Evolutionary conservation across 2,329 filamentous ascomycete genomes (phyloP).

Genomic region (Helicocarpus griseus): DNA sequence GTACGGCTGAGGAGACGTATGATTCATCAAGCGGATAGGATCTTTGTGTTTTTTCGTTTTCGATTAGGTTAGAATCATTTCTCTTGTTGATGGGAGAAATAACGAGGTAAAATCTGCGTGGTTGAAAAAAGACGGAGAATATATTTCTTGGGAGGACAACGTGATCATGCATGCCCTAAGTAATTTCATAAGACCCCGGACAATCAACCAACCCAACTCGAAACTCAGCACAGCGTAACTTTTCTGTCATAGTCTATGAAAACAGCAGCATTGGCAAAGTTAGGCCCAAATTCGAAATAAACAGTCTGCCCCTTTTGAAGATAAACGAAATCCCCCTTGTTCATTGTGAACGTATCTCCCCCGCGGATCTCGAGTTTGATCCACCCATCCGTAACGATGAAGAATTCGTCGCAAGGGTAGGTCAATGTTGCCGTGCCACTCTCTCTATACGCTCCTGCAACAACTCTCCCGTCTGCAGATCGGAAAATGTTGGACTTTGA

Average conservation of each 20-base stretch:
- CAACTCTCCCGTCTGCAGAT: not conserved
- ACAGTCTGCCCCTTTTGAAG: not conserved
- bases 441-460: not conserved
- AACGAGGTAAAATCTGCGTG: too few relatives aligned
- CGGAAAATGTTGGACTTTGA: not conserved
- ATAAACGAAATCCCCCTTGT: not conserved
- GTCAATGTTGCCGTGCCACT: not conserved
- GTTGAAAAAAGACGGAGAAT: too few relatives aligned
- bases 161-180: too few relatives aligned
- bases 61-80: too few relatives aligned
- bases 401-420: not conserved
- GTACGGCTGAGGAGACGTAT: too few relatives aligned
- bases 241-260: not conserved
- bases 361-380: not conserved
- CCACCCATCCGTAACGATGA: not conserved
- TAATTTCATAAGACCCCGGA: not conserved
- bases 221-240: not conserved
- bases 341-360: not conserved
- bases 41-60: too few relatives aligned
- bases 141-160: too few relatives aligned
- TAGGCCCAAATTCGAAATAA: not conserved
- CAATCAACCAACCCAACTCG: too few relatives aligned
- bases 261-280: not conserved
- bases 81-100: too few relatives aligned
- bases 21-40: too few relatives aligned